Percentiles rank a stretch among this genome's conserved stretches.
phyloP scores from a whole-genome alignment of 179 eudicot genomes.

The Beta lomatogona region DNA sequence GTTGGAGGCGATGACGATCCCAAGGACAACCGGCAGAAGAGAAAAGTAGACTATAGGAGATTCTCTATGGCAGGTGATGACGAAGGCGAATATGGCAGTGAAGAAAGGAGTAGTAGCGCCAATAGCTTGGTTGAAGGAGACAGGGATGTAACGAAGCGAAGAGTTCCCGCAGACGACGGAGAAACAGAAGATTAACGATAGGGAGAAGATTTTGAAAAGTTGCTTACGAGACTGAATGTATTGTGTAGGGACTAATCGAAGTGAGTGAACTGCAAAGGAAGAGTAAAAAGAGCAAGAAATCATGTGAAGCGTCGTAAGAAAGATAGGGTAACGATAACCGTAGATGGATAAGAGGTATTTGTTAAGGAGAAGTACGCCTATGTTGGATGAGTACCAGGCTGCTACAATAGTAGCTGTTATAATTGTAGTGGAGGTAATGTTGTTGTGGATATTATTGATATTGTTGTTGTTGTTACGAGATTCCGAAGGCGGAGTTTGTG shows the following conservation, averaged over 20 bases:
- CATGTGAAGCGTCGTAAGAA: conserved; percentile 86
- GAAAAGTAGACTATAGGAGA: conserved; percentile 57
- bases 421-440: conserved; percentile 21
- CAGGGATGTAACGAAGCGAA: conserved; percentile 64
- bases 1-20: conserved; percentile 75
- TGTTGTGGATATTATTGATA: not conserved
- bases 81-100: conserved; percentile 73
- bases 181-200: conserved; percentile 68
- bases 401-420: conserved; percentile 55
- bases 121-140: conserved; percentile 82
- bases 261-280: conserved; percentile 50
- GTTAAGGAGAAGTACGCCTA: conserved; percentile 78
- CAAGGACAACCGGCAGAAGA: conserved; percentile 68
- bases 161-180: conserved; percentile 87
- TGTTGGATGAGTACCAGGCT: conserved; percentile 84
- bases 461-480: conserved; percentile 25
- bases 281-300: conserved; percentile 63
- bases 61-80: conserved; percentile 68
- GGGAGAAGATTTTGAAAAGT: conserved; percentile 59
- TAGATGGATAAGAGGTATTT: conserved; percentile 75
- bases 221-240: conserved; percentile 55
- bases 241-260: conserved; percentile 62
- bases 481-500: conserved; percentile 43
- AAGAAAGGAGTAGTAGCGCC: conserved; percentile 92
- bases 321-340: conserved; percentile 79